Percentiles rank a stretch among this genome's conserved stretches.
These are phyloP conservation scores for Phyllostachys edulis DNA, from an alignment of 176 grass and related monocot species.

Conservation along the genomic window DNA sequence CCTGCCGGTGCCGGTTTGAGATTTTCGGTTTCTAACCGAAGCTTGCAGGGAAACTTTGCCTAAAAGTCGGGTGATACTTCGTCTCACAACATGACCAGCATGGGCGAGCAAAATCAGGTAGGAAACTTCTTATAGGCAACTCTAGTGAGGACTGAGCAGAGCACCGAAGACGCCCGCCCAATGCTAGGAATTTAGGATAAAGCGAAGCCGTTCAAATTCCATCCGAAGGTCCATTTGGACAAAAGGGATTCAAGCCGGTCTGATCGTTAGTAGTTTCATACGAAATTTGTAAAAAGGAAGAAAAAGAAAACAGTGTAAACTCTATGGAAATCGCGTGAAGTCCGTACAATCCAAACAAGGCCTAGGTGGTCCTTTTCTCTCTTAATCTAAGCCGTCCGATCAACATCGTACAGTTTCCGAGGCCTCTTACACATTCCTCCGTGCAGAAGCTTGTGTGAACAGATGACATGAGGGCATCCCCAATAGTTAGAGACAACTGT, in stretches of 20 bases:
- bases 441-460: no score
- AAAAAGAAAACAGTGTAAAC: background rate
- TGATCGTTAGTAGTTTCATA: background rate
- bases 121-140: constrained; percentile 25
- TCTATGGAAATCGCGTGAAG: background rate
- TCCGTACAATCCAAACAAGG: background rate
- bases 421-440: no score
- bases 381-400: background rate
- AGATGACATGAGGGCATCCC: no score
- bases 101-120: background rate
- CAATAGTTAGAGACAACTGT: no score
- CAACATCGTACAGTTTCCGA: no score
- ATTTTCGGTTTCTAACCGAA: constrained; percentile 27
- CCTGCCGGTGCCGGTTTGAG: background rate
- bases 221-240: background rate
- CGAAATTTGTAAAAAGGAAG: background rate
- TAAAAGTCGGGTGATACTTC: background rate
- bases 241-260: background rate
- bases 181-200: background rate
- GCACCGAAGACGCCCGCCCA: no score
- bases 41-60: constrained; percentile 24
- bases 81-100: background rate
- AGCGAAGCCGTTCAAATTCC: background rate
- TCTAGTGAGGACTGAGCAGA: background rate
- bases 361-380: background rate